Base-by-base conservation (phyloP, 2,329 filamentous ascomycete genomes). In the Colletotrichum sp. region DNA sequence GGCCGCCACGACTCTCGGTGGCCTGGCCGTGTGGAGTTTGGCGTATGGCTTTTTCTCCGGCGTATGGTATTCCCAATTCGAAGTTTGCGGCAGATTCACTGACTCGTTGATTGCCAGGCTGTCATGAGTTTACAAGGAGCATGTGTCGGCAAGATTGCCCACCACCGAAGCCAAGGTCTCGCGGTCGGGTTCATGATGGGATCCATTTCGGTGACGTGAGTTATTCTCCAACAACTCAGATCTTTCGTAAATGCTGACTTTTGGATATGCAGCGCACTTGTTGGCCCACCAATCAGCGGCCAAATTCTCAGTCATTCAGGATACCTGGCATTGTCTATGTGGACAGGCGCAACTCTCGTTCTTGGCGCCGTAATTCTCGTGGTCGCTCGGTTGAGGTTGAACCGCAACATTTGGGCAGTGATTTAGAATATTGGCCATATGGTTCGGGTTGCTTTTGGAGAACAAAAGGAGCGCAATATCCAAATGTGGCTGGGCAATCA, bases 41-140 rank as follows among this genome's bases (percentile, higher is more conserved):
- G 84, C 83, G 0, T 89, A 88, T 77, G 87, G 87, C 1, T 89
- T 89, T 74, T 79, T 81, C 3, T 88, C 86, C 3, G 87, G 87
- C 0, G 86, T 88, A 76, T 61, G 80, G 75, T 18, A 21, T 66
- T 21, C 4, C 6, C 2, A 1, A 6, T 32, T 36, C 0, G 8
- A 5, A 8, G 2, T 13, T 21, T 12, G 1, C 8, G 28, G 16
- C 5, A 4, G 4, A 4, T 62, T 21, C 1, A 78, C 52, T 58
- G 32, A 28, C 36, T 30, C 6, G 21, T 10, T 10, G 7, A 85
- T 34, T 56, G 55, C 16, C 28, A 89, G 86, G 86, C 84, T 0
- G 86, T 89, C 34, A 76, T 89, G 30, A 86, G 85, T 64, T 81
- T 89, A 1, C 87, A 89, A 56, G 79, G 83, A 71, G 85, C 87